phyloP scores from a whole-genome alignment of 2,329 filamentous ascomycete genomes.

The Camillea tinctor region DNA sequence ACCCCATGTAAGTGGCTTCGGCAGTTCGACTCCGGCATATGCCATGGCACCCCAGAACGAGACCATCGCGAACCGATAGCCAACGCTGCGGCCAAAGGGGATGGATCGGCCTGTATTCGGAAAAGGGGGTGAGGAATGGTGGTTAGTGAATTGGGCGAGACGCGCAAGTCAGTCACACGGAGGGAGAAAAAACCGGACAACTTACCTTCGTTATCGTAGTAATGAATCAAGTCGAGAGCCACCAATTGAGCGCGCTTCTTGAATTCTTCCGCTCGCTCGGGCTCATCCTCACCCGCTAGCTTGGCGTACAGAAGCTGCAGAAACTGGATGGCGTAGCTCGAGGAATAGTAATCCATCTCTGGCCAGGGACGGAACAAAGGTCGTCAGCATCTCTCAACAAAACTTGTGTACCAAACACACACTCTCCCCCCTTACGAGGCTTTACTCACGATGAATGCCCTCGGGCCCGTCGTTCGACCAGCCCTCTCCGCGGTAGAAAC shows the following conservation, averaged over 20 bases:
- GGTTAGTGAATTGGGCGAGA: not conserved
- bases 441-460: conserved; percentile 63
- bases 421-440: too few species aligned
- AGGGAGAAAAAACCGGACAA: not conserved
- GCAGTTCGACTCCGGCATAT: conserved; percentile 72
- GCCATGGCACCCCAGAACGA: conserved; percentile 78
- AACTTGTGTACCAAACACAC: not conserved
- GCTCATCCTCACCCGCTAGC: conserved; percentile 65
- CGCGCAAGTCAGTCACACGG: not conserved
- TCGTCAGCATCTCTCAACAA: conserved; percentile 7
- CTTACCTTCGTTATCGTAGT: conserved; percentile 65
- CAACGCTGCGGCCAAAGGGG: conserved; percentile 75
- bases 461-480: conserved; percentile 83
- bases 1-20: conserved; percentile 71
- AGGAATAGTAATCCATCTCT: conserved; percentile 84
- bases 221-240: conserved; percentile 71
- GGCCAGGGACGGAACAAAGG: not conserved
- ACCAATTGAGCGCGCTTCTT: conserved; percentile 64
- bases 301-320: conserved; percentile 76
- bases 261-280: conserved; percentile 66
- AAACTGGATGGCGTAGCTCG: conserved; percentile 79
- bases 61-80: conserved; percentile 84
- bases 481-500: conserved; percentile 77
- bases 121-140: not conserved
- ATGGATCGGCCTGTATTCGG: conserved; percentile 57